phyloP scores from a whole-genome alignment of 2,329 filamentous ascomycete genomes.

The Cercospora janseana region DNA sequence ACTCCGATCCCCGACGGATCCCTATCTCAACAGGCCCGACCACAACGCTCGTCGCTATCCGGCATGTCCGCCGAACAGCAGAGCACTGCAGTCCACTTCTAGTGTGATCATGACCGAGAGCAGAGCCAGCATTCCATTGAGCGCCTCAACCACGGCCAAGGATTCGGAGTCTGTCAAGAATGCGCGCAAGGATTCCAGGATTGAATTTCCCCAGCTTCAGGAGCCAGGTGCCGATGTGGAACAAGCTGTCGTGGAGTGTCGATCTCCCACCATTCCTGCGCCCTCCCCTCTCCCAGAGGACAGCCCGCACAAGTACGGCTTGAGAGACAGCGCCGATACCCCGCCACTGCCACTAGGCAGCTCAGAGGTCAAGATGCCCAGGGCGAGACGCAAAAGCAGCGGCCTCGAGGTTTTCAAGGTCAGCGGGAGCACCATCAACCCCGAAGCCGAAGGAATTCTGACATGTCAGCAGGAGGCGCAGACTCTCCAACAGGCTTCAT shows the following conservation, averaged over 20 bases:
- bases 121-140: slow-evolving; percentile 25
- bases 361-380: slow-evolving; percentile 26
- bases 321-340: slow-evolving; percentile 36
- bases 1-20: slow-evolving; percentile 19
- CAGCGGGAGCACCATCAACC: neutral
- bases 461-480: slow-evolving; percentile 33
- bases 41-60: slow-evolving; percentile 19
- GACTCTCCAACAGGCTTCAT: slow-evolving; percentile 35
- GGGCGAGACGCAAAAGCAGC: slow-evolving; percentile 34
- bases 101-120: slow-evolving; percentile 30
- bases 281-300: slow-evolving; percentile 37
- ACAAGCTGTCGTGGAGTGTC: slow-evolving; percentile 17
- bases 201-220: slow-evolving; percentile 9
- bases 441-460: slow-evolving; percentile 3
- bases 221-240: slow-evolving; percentile 17
- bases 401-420: slow-evolving; percentile 38
- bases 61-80: slow-evolving; percentile 12
- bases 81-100: slow-evolving; percentile 28
- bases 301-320: slow-evolving; percentile 38
- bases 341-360: slow-evolving; percentile 30
- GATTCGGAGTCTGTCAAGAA: slow-evolving; percentile 15
- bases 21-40: slow-evolving; percentile 25
- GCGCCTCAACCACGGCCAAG: slow-evolving; percentile 32
- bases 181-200: slow-evolving; percentile 15
- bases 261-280: slow-evolving; percentile 35